Base-by-base conservation (phyloP, 108 stramenopile species). In the Pseudonitzschia multiseries region DNA sequence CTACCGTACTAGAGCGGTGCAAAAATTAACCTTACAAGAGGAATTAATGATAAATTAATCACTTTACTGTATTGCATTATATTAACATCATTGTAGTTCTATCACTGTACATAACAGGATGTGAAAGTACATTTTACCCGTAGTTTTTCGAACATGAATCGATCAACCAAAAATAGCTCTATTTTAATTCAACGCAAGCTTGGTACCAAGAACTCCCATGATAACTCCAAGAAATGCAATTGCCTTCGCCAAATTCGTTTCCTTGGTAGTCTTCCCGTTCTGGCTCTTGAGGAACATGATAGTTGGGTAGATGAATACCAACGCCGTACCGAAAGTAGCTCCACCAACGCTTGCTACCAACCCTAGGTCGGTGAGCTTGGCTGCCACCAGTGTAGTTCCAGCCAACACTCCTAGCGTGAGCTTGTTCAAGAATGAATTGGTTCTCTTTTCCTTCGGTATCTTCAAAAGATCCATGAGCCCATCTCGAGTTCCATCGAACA, bases 291-390 rank as follows among this genome's bases (percentile, higher is more conserved):
- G 48, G 72, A 86, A 86, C 92, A 97, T 95, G 31, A 94, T 59
- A n/a, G 91, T 87, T 12, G 96, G 96, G 76, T 93, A 93, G 48
- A 95, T 74, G 66, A 91, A 97, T 42, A 95, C 89, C 78, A 97
- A 86, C 8, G 93, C 93, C 31, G 91, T 96, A 15, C 96, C 98
- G 27, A 98, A 78, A 21, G 96, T 90, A 12, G 98, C 96, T 36
- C 98, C 98, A 60, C 93, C 96, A 75, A 98, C 88, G 43, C 93
- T 90, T 31, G 89, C 77, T 33, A 96, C 91, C 61, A 93, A 91
- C 12, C 87, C 84, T 12, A 95, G 74, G 75, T 95, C 90, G 29
- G 88, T 91, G 14, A 95, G 54, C 56, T 81, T 82, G 50, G 83
- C 76, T n/a, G 94, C 92, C 54, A 83, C 68, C 32, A 79, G 61